Base-by-base conservation (phyloP, 2,329 filamentous ascomycete species). In the Claviceps arundinis region DNA sequence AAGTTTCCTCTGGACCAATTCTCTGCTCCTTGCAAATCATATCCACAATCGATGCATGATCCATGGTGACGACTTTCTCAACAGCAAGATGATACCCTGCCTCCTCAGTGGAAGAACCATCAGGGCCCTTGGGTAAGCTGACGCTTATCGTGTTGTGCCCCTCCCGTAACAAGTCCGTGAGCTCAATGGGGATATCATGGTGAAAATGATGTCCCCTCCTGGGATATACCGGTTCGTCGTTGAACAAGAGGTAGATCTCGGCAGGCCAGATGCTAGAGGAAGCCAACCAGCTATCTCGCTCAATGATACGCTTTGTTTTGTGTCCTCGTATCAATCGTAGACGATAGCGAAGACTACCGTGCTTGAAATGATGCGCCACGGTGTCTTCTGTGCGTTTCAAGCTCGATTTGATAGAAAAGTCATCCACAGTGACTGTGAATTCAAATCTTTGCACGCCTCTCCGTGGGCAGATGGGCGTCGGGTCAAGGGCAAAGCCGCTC, bases 111-210 rank as follows among this genome's bases (percentile, higher is more conserved):
- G 48, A n/a, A n/a, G 70, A 68, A 34, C 61, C 64, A 34, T 61
- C 63, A 8, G 52, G 17, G 48, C 57, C 51, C 34, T 52, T 40
- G 19, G 60, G 55, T 51, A 70, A 69, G 56, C 60, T 79, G 59
- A 90, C 63, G 4, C 73, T 68, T 2, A 95, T 62, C 0, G 60
- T 64, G 60, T 95, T 95, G 5, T 64, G 61, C 0, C 87, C 88
- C 16, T 67, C 58, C 8, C 60, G 63, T 5, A 94, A 57, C 19
- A 68, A 54, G 9, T 78, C 64, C 1, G 88, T 89, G 24, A 95
- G 70, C 58, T 95, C 88, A 5, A 87, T 71, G 0, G 90, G 83
- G 8, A 89, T 66, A 59, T 94, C 87, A 58, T 83, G 87, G 11
- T 82, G 83, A 60, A 90, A 78, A 55, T 93, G 83, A 1, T 79